Evolutionary conservation across 257 asterid species (phyloP).

Genomic region (Leptodermis oblonga): DNA sequence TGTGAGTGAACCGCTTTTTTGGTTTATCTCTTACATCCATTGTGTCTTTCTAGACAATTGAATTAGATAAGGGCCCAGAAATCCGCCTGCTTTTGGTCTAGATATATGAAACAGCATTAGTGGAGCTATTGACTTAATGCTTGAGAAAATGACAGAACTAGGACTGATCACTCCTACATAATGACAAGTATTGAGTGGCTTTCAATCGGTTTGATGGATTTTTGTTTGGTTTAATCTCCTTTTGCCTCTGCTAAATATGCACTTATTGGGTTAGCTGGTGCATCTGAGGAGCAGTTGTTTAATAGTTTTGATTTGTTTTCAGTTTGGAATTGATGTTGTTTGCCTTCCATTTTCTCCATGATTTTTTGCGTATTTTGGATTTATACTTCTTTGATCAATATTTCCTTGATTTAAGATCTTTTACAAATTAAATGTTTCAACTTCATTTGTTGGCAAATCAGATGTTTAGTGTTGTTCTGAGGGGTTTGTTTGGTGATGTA

Average conservation of each 20-base stretch:
- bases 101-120: neutral
- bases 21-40: neutral
- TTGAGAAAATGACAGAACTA: neutral
- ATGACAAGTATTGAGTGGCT: neutral
- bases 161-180: neutral
- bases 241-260: neutral
- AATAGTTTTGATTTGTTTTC: neutral
- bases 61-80: neutral
- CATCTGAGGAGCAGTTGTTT: neutral
- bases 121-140: neutral
- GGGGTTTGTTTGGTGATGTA: neutral
- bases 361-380: neutral
- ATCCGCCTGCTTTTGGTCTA: neutral
- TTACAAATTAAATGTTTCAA: neutral
- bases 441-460: neutral
- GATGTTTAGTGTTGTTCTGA: neutral
- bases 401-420: neutral
- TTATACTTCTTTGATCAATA: neutral
- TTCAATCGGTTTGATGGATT: neutral
- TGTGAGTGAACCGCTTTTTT: neutral
- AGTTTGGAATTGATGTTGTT: neutral
- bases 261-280: neutral
- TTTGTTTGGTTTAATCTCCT: neutral
- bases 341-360: neutral
- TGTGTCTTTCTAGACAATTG: neutral